phyloP scores from a whole-genome alignment of 202 grass and related monocot genomes.

The Carex sylvatica region DNA sequence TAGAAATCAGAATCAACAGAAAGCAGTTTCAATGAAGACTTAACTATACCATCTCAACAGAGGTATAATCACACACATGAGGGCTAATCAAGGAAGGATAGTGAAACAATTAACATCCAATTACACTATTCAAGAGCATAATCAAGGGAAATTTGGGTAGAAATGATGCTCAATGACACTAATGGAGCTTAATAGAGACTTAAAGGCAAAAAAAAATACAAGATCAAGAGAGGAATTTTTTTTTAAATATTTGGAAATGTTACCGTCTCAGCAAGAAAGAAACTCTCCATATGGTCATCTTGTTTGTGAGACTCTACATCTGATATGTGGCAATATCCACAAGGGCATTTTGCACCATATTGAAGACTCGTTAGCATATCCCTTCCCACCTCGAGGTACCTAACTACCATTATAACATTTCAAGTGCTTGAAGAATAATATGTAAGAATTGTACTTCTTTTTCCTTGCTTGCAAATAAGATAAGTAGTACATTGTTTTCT shows the following conservation, averaged over 20 bases:
- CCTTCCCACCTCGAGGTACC: slow-evolving; percentile 87
- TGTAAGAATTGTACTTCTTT: neutral
- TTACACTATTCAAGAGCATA: neutral
- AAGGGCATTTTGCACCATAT: slow-evolving; percentile 85
- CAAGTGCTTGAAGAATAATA: slow-evolving; percentile 14
- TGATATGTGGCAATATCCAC: slow-evolving; percentile 95
- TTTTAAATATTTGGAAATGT: slow-evolving; percentile 4
- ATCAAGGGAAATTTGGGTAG: neutral
- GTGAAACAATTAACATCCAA: neutral
- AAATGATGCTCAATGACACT: neutral
- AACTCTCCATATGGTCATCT: slow-evolving; percentile 99
- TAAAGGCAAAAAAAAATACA: neutral
- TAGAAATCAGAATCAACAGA: neutral
- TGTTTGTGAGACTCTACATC: slow-evolving; percentile 92
- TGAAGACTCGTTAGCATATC: slow-evolving; percentile 92
- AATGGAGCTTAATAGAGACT: neutral
- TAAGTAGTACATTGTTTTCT: neutral
- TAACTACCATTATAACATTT: slow-evolving; percentile 26
- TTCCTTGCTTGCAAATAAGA: neutral
- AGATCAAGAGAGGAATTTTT: neutral
- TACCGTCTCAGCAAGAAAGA: slow-evolving; percentile 96
- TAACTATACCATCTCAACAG: neutral
- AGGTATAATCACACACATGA: neutral
- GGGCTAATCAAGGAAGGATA: neutral
- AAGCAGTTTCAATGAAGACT: neutral